Evolutionary conservation across 1,284 basidiomycete species (phyloP).

Genomic region (Erythrobasidium hasegawianum): DNA sequence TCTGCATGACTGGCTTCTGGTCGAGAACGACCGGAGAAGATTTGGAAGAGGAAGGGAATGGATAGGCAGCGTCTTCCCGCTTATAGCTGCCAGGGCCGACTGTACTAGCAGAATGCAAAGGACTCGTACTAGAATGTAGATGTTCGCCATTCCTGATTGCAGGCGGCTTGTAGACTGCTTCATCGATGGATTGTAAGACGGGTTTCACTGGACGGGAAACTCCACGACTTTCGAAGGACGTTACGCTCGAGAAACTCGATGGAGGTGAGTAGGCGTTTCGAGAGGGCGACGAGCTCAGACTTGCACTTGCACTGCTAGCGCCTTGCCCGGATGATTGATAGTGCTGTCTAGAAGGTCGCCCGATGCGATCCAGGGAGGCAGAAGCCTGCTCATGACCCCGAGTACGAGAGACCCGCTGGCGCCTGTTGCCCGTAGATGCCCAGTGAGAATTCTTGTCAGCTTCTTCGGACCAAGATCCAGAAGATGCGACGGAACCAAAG

Average conservation of each 20-base stretch:
- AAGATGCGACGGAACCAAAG: constrained; percentile 32
- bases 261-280: constrained; percentile 14
- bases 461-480: constrained; percentile 34
- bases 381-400: neutral
- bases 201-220: neutral
- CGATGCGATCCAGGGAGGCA: neutral
- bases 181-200: constrained; percentile 13
- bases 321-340: constrained; percentile 28
- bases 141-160: too few relatives aligned
- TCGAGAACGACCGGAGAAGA: constrained; percentile 15
- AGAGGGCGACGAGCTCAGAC: constrained; percentile 20
- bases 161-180: neutral
- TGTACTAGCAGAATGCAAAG: neutral
- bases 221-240: constrained; percentile 6
- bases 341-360: constrained; percentile 6
- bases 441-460: constrained; percentile 25
- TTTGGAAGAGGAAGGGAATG: neutral
- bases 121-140: too few relatives aligned
- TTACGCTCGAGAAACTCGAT: constrained; percentile 25
- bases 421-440: constrained; percentile 30
- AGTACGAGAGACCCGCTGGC: constrained; percentile 9
- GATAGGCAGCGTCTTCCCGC: neutral
- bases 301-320: neutral
- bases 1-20: neutral
- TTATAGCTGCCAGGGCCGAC: neutral